phyloP scores from a whole-genome alignment of 2,329 filamentous ascomycete genomes.

The Penicillium freii region DNA sequence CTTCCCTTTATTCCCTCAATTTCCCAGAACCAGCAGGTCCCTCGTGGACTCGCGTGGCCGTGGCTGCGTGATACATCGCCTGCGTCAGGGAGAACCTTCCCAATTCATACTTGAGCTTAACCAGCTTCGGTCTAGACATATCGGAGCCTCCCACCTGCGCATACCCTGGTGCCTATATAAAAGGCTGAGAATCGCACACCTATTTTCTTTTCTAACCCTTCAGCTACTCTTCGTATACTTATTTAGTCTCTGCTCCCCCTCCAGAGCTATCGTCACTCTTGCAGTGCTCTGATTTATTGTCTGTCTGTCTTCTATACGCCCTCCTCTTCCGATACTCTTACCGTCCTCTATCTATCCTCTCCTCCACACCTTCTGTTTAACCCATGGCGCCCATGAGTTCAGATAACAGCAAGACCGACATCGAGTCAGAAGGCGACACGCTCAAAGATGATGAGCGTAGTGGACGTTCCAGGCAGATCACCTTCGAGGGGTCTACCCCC shows the following conservation, averaged over 20 bases:
- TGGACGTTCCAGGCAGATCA: constrained; percentile 18
- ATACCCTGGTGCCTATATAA: background rate
- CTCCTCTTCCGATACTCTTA: background rate
- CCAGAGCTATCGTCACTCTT: background rate
- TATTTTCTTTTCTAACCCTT: background rate
- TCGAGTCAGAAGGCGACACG: constrained; percentile 11
- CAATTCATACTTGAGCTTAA: background rate
- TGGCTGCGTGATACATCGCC: background rate
- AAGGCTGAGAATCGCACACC: background rate
- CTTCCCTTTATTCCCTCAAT: constrained; percentile 5
- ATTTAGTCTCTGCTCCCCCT: background rate
- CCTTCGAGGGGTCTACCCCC: constrained; percentile 20
- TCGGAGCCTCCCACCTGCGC: background rate
- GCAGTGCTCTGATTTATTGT: background rate
- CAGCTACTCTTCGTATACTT: background rate
- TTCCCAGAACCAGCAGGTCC: background rate
- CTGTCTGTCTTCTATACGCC: background rate
- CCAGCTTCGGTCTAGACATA: background rate
- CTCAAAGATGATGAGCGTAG: constrained; percentile 14
- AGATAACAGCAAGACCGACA: constrained; percentile 8
- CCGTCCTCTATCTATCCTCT: background rate
- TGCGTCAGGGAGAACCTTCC: constrained; percentile 5
- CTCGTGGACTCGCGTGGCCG: constrained; percentile 4
- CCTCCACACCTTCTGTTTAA: background rate
- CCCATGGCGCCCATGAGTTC: constrained; percentile 13